Evolutionary conservation across 202 grass and related monocot genomes (phyloP), one percentile per base, ranked within the genome.

Genomic region (Schoenoplectus triqueter): DNA sequence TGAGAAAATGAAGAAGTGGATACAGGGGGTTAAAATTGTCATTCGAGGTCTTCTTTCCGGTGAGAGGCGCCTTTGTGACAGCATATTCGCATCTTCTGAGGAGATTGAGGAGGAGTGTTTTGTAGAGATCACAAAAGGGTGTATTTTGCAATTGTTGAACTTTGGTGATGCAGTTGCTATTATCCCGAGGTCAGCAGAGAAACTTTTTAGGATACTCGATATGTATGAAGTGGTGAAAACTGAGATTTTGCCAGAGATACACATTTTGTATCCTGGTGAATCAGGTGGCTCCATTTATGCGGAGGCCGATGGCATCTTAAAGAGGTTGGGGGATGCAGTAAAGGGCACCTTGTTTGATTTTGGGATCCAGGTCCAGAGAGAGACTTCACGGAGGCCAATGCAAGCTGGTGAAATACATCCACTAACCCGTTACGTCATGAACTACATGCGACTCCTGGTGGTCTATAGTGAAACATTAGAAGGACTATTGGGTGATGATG

Each of bases 1-100:
- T 17, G 95, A 97, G 85, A 97, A 95, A 88, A 94, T 94, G 82
- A 97, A 97, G 88, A 97, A 92, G 83, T 97, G 95, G 92, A 92
- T 97, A 85, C 89, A 93, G 50, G 92, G 86, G 3, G 82, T 97
- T 46, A 97, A 95, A 87, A 85, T 86, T 5, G 86, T 94, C 20
- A 87, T 92, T 44, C 85, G 89, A 1, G 80, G 91, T 31, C 89
- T 97, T 80, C 92, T 97, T 10, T 84, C 89, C 6, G 90, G 92
- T 11, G 95, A 97, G 89, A 87, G 88, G 10, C 95, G 83, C 10
- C 89, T 97, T 70, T 97, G 89, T 4, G 92, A 97, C 71, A 91
- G 84, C 42, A 92, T 95, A 80, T 88, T 95, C 5, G 66, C 77
- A 2, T 84, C 82, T 2, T 91, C 89, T 5, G 95, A 92, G 15